phyloP scores from a whole-genome alignment of 805 yeast species.

The Millerozyma miso region DNA sequence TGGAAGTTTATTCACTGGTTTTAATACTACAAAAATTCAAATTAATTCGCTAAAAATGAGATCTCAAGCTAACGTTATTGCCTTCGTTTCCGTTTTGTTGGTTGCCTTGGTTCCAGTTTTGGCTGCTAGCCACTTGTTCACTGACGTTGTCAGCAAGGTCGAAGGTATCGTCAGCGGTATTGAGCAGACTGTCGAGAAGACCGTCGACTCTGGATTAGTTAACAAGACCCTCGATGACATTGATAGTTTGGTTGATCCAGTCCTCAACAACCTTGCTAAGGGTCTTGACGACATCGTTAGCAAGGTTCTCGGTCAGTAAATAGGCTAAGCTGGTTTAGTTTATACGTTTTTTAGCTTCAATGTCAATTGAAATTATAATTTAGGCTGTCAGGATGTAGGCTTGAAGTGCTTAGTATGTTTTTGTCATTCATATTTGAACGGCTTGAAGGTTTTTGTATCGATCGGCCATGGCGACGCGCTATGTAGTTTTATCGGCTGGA shows the following conservation, averaged over 20 bases:
- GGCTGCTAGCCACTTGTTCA: conserved; percentile 1
- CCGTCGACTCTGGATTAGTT: conserved; percentile 4
- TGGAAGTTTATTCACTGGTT: too few relatives aligned
- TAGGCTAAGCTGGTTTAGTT: too few relatives aligned
- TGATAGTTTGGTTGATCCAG: conserved; percentile 3
- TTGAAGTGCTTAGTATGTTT: too few relatives aligned
- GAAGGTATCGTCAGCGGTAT: conserved; percentile 3
- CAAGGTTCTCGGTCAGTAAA: conserved; percentile 2
- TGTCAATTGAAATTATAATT: too few relatives aligned
- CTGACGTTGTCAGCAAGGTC: conserved; percentile 3
- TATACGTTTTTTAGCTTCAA: too few relatives aligned
- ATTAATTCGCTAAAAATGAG: conserved; percentile 1
- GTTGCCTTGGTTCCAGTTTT: conserved; percentile 4
- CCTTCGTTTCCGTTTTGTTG: conserved; percentile 3
- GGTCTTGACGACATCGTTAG: conserved; percentile 5
- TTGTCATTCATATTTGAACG: too few relatives aligned
- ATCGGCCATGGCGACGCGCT: too few relatives aligned
- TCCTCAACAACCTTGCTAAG: conserved; percentile 5
- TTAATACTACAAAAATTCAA: not conserved
- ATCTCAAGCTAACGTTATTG: conserved; percentile 3
- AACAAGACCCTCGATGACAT: conserved; percentile 4
- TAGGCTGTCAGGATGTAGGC: too few relatives aligned
- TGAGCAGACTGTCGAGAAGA: conserved; percentile 3
- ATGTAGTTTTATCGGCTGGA: too few relatives aligned
- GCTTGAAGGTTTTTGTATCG: too few relatives aligned